Evolutionary conservation across 2,329 filamentous ascomycete genomes (phyloP), one percentile per base, ranked within the genome.

Genomic region (Chaetomium strumarium): DNA sequence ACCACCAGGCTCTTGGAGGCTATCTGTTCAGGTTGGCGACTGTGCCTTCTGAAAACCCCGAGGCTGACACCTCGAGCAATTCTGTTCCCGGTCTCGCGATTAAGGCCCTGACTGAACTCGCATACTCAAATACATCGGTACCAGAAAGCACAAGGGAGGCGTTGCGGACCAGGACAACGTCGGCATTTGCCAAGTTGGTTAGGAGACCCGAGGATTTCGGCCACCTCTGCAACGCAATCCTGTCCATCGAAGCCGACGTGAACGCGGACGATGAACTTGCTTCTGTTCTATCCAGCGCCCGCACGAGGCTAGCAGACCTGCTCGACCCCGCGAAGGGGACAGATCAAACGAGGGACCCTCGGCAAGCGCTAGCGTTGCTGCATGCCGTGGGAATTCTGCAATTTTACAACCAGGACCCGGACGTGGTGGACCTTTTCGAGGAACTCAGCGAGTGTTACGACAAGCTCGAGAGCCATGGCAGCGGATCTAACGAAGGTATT

Each of bases 351-450:
- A 50, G 44, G 20, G 58, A 68, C 67, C 56, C 69, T 68, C 55
- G 74, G 74, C 82, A 83, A 55, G 87, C 88, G 0, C 79, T 96
- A 53, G 85, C 86, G 17, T 76, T 96, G 34, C 78, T 97, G 1
- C 90, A 95, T 66, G 85, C 89, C 0, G 79, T 96, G 48, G 86
- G 90, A 0, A 80, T 96, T 13, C 76, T 97, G 51, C 90, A 96
- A 67, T 78, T 96, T 9, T 96, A 96, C 71, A 91, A 92, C 63
- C 88, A 90, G 20, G 90, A 96, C 54, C 77, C 86, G 0, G 93
- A 97, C 64, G 88, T 90, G 0, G 79, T 96, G 19, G 84, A 86
- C 45, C 85, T 93, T 56, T 73, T 96, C 9, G 81, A 87, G 49
- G 92, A 96, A 61, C 76, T 96, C n/a, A 80, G 86, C 59, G 75